These are phyloP conservation scores for Rubia balearica DNA, from an alignment of 305 asterid genomes.

Conservation along the genomic window DNA sequence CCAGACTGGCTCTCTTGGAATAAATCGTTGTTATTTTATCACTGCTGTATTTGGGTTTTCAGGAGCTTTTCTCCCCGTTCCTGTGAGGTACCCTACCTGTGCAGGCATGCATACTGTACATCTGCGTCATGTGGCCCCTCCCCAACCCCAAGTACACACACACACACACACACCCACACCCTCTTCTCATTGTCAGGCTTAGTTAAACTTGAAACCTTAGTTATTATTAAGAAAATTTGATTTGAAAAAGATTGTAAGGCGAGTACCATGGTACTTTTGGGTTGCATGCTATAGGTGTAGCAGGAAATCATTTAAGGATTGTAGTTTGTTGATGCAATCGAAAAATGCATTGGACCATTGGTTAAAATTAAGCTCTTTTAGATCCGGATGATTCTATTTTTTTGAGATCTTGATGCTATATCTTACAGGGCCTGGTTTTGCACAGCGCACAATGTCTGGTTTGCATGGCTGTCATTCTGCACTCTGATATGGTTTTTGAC, in stretches of 20 bases:
- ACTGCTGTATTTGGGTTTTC: background rate
- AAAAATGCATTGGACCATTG: background rate
- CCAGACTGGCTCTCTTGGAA: background rate
- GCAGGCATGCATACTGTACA: background rate
- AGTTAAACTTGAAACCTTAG: too few relatives aligned
- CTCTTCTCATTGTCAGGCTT: too few relatives aligned
- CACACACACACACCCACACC: too few relatives aligned
- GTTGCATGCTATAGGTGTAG: background rate
- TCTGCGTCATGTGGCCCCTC: background rate
- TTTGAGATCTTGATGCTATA: background rate
- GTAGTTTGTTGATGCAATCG: background rate
- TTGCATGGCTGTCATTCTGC: background rate
- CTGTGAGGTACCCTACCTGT: background rate
- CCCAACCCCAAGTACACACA: too few relatives aligned
- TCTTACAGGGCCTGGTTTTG: too few relatives aligned
- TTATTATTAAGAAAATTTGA: too few relatives aligned
- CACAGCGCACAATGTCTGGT: background rate
- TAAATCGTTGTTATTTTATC: background rate
- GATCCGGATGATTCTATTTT: background rate
- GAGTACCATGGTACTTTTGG: too few relatives aligned
- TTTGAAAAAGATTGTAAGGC: too few relatives aligned
- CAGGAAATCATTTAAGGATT: background rate
- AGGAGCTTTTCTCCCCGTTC: background rate
- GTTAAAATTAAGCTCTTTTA: background rate
- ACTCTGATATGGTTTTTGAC: background rate